A percentile compares a stretch with the other conserved stretches of the same genome.
Evolutionary conservation across 1,284 basidiomycete genomes (phyloP).

Genomic region (Apiotrichum porosum): DNA sequence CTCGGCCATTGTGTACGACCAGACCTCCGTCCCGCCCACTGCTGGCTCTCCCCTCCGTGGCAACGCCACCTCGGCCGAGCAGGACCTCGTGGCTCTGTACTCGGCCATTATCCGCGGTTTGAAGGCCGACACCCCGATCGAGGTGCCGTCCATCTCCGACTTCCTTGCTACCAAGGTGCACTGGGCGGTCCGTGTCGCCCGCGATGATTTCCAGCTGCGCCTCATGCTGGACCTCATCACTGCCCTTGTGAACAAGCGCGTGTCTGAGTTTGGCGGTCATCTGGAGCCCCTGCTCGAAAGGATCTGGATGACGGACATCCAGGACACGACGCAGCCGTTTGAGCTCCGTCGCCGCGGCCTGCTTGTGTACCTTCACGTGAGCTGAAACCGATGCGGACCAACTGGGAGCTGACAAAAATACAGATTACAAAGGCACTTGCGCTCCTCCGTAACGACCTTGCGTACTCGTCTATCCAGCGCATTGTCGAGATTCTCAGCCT

Average conservation of each 20-base stretch:
- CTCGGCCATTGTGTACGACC: conserved; percentile 54
- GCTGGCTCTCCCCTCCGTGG: conserved; percentile 1
- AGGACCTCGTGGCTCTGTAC: conserved; percentile 63
- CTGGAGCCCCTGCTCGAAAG: conserved; percentile 48
- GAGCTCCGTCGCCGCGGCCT: conserved; percentile 25
- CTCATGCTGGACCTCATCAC: conserved; percentile 61
- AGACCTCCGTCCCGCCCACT: conserved; percentile 49
- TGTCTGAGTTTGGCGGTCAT: conserved; percentile 54
- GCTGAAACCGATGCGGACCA: not conserved
- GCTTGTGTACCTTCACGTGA: conserved; percentile 25
- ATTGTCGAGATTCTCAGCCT: conserved; percentile 68
- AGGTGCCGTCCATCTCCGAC: conserved; percentile 25
- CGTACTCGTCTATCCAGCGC: conserved; percentile 58
- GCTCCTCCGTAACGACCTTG: conserved; percentile 62
- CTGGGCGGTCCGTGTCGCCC: conserved; percentile 57
- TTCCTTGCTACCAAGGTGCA: conserved; percentile 57
- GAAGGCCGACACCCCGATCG: conserved; percentile 48
- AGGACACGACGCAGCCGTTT: conserved; percentile 26
- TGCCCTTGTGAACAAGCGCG: conserved; percentile 70
- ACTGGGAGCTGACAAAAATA: not conserved
- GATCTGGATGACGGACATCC: conserved; percentile 49
- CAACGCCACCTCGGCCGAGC: conserved; percentile 48
- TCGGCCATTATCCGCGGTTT: conserved; percentile 61
- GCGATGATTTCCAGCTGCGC: conserved; percentile 58
- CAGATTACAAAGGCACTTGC: conserved; percentile 75